Percentiles rank a stretch among this genome's conserved stretches.
Conservation (phyloP, 2,329 filamentous ascomycete species). For the Arthroderma sp. region DNA sequence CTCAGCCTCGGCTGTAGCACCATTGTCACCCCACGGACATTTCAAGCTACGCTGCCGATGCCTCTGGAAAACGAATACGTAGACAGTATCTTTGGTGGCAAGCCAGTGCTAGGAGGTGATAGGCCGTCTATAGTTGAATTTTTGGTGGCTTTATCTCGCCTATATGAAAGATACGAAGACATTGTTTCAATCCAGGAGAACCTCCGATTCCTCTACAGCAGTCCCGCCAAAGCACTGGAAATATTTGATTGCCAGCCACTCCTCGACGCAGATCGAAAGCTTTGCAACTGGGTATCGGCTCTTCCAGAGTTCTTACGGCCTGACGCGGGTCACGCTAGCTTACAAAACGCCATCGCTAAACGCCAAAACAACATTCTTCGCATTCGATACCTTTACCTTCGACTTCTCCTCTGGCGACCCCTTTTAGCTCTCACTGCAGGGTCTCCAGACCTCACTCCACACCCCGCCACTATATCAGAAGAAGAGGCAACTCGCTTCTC, state of each 20-base stretch:
- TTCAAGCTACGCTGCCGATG: conserved; percentile 13
- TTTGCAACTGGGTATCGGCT: conserved; percentile 15
- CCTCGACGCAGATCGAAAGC: conserved; percentile 11
- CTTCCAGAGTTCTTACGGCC: conserved; percentile 13
- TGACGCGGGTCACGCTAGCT: not conserved
- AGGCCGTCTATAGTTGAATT: conserved; percentile 17
- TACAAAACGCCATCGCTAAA: conserved; percentile 12
- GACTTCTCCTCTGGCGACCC: conserved; percentile 13
- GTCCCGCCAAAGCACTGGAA: conserved; percentile 13
- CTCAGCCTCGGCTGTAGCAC: conserved; percentile 12
- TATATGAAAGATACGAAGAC: conserved; percentile 15
- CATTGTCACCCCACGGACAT: conserved; percentile 10
- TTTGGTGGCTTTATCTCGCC: conserved; percentile 12
- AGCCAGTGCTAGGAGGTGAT: conserved; percentile 6
- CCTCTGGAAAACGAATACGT: conserved; percentile 17
- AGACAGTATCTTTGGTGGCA: conserved; percentile 12
- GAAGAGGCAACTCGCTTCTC: not conserved
- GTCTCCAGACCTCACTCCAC: conserved; percentile 5
- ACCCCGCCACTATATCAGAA: not conserved
- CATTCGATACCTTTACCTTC: conserved; percentile 15
- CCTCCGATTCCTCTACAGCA: conserved; percentile 8
- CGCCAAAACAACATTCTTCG: conserved; percentile 16
- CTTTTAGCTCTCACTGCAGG: conserved; percentile 9
- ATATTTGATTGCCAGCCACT: conserved; percentile 11
- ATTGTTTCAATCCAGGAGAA: conserved; percentile 14